Conservation (phyloP, 1,284 basidiomycete genomes). For the Fomitopsis schrenkii region DNA sequence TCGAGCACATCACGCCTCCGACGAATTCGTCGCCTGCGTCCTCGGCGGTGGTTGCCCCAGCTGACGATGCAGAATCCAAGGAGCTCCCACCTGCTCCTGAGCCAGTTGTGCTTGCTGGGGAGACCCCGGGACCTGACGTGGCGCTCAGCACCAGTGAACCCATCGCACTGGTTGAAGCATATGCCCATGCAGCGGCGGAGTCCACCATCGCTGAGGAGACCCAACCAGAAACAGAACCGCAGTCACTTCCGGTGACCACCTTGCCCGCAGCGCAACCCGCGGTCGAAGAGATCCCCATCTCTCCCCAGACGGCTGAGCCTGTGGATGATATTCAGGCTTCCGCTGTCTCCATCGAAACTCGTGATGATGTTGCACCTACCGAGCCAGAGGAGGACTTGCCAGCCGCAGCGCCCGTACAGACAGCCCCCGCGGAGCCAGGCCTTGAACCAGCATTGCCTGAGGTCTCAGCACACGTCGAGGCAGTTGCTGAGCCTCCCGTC, state of each 20-base stretch:
- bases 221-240: not conserved
- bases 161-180: slow-evolving; percentile 18
- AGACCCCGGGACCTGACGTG: slow-evolving; percentile 34
- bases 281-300: not conserved
- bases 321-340: not conserved
- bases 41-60: not conserved
- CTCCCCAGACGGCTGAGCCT: not conserved
- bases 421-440: slow-evolving; percentile 2
- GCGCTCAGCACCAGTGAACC: slow-evolving; percentile 29
- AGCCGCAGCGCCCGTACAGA: not conserved
- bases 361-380: not conserved
- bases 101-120: slow-evolving; percentile 30
- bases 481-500: not conserved
- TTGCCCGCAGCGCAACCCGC: not conserved
- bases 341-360: too few relatives aligned
- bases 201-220: not conserved
- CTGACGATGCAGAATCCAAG: slow-evolving; percentile 10
- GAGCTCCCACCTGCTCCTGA: slow-evolving; percentile 29
- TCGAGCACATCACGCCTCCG: slow-evolving; percentile 13
- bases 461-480: not conserved
- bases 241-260: not conserved
- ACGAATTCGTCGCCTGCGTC: not conserved
- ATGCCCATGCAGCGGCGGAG: not conserved
- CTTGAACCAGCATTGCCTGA: not conserved
- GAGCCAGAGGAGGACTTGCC: not conserved